Percentiles rank a stretch among this genome's conserved stretches.
Evolutionary conservation across 2,329 filamentous ascomycete genomes (phyloP).

Genomic region (Nemania sp.): DNA sequence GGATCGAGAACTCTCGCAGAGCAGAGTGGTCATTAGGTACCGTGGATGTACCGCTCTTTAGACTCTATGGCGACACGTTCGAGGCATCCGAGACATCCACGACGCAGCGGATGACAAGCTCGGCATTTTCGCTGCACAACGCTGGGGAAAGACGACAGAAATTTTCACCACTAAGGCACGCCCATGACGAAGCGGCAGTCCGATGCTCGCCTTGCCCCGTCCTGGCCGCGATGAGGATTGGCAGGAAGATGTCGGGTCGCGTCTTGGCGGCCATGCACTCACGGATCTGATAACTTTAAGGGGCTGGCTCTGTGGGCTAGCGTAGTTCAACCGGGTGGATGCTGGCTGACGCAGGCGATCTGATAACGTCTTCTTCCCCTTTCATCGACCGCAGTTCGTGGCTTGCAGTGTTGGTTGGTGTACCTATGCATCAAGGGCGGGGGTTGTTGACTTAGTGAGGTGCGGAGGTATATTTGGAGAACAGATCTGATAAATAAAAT

Average conservation of each 20-base stretch:
- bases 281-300: conserved; percentile 48
- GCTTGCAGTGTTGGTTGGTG: too few species aligned
- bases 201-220: not conserved
- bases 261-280: conserved; percentile 37
- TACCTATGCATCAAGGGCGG: too few species aligned
- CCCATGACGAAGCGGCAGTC: conserved; percentile 28
- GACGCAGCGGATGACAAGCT: conserved; percentile 1
- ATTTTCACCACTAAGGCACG: conserved; percentile 35
- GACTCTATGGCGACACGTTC: conserved; percentile 3
- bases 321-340: too few species aligned
- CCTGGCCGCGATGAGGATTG: conserved; percentile 5
- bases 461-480: too few species aligned
- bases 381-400: not conserved
- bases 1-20: too few species aligned
- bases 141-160: conserved; percentile 7
- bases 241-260: conserved; percentile 15
- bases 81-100: too few species aligned
- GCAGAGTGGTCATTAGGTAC: conserved; percentile 11
- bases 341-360: conserved; percentile 27
- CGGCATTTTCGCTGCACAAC: not conserved
- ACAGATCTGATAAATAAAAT: conserved; percentile 37
- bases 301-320: conserved; percentile 27
- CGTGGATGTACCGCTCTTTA: conserved; percentile 7
- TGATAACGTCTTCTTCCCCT: conserved; percentile 33
- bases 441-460: too few species aligned